Evolutionary conservation across 163 green algal genomes (phyloP), one percentile per base, ranked within the genome.

Genomic region (Chlorella variabilis): DNA sequence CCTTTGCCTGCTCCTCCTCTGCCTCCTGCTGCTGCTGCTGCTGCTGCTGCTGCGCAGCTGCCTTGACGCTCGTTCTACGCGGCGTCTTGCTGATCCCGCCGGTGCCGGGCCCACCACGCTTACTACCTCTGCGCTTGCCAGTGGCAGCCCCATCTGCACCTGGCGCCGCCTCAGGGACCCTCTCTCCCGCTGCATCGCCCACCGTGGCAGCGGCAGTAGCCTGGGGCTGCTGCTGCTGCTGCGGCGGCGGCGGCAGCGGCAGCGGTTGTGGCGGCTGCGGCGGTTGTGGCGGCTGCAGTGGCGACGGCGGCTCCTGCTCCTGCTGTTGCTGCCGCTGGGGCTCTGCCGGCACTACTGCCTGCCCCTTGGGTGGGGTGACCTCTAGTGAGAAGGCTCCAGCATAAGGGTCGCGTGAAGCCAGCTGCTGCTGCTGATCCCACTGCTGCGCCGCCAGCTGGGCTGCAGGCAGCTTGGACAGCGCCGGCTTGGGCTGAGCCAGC

Each of bases 391-490:
- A 80, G n/a, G 18, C 31, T 36, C 73, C 73, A 0, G 54, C 54
- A 70, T 80, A 80, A 2, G 73, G 73, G 4, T 69, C 31, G 13
- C 18, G 34, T 33, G 56, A 36, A 27, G 73, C 73, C 38, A 80
- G 38, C 54, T 41, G 36, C 54, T 41, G 73, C 38, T 69, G 56
- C 73, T 80, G 54, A 18, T 69, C 54, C 34, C 56, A n/a, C n/a
- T 59, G 59, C 56, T 27, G n/a, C 2, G 73, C 54, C 56, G 56
- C 54, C 73, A 80, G 36, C 36, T 70, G 73, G 25, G 59, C 73
- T 9, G 73, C 73, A 2, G 73, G 73, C 54, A 70, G 27, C 21
- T 56, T 54, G 0, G 73, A 56, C 65, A 36, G 65, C 65, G 23
- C 38, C 6, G 11, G 36, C 17, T 25, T 3, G 8, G 33, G 62